Conservation (phyloP, 495 filamentous ascomycete species). For the Aspergillus incahuasiensis region DNA sequence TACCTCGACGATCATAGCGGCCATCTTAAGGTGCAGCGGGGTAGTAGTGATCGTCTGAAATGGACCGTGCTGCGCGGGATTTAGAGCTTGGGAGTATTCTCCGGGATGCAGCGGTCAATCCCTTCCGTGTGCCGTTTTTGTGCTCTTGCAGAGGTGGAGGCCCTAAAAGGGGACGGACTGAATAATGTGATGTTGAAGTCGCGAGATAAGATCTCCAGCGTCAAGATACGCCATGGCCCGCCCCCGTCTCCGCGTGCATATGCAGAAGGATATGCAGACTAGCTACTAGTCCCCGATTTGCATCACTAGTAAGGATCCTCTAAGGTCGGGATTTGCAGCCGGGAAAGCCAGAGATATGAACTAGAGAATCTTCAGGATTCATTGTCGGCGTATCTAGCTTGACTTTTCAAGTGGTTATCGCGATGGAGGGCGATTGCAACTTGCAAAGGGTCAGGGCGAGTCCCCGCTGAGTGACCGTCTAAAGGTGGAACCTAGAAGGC, state of each 20-base stretch:
- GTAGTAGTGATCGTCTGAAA: not conserved
- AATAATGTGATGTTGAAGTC: not conserved
- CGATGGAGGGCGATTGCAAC: no score
- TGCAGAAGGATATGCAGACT: slow-evolving; percentile 1
- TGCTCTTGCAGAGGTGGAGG: not conserved
- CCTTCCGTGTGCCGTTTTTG: not conserved
- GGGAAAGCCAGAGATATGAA: not conserved
- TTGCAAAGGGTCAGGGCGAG: not conserved
- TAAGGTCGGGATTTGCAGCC: slow-evolving; percentile 1
- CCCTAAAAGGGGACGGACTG: not conserved
- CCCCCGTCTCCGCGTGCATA: not conserved
- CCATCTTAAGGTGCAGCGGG: slow-evolving; percentile 2
- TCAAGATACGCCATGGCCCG: not conserved
- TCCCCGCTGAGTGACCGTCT: not conserved
- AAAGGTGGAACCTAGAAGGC: slow-evolving; percentile 1
- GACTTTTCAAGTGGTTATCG: not conserved
- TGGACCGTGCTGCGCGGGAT: not conserved
- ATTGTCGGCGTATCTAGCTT: not conserved
- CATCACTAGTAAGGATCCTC: not conserved
- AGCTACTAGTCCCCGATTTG: slow-evolving; percentile 4
- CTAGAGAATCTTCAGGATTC: not conserved
- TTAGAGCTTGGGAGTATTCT: not conserved
- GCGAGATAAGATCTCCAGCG: slow-evolving; percentile 2
- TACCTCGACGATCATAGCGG: not conserved
- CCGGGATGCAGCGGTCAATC: slow-evolving; percentile 6